Base-by-base conservation (phyloP, 169 alveolate genomes). In the Plasmodium blacklocki region DNA sequence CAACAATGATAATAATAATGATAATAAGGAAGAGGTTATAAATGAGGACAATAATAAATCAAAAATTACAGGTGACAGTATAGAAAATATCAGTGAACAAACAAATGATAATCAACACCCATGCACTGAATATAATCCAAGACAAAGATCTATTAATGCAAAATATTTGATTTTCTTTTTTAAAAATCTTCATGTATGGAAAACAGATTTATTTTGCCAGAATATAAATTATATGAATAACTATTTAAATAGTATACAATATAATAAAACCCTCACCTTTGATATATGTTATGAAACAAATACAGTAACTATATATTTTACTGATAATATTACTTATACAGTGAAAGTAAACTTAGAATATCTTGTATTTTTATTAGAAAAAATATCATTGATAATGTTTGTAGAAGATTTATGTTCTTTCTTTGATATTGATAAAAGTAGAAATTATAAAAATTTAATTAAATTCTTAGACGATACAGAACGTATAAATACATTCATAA, bases 351-450 rank as follows among this genome's bases (percentile, higher is more conserved):
- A 45, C 50, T 19, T 68, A 39, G 70, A 83, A 15, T 83, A 54
- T 68, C 70, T 83, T 72, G 56, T 83, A 23, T 83, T 83, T 50
- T 56, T 83, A 68, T 56, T 83, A 60, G 71, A 83, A 58, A 83
- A 83, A 83, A 47, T 83, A 15, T 67, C 91, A 15, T 72, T 83
- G 58, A 56, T 83, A 15, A 68, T 43, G 54, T 68, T 67, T 72
- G 73, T 83, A 29, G 80, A 83, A 68, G 56, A 67, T 45, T 60
- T 83, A 19, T 83, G 91, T 78, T 45, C 47, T 32, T 21, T 64
- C 8, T 78, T 64, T 58, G 63, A 66, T 8, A 54, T n/a, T n/a
- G 70, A 32, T 9, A 50, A n/a, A 26, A 45, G 21, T 32, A 29
- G 56, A 14, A 58, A 26, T 67, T 67, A 39, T 66, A 52, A 32